Evolutionary conservation across 2,329 filamentous ascomycete species (phyloP).

Genomic region (Metarhizium album): DNA sequence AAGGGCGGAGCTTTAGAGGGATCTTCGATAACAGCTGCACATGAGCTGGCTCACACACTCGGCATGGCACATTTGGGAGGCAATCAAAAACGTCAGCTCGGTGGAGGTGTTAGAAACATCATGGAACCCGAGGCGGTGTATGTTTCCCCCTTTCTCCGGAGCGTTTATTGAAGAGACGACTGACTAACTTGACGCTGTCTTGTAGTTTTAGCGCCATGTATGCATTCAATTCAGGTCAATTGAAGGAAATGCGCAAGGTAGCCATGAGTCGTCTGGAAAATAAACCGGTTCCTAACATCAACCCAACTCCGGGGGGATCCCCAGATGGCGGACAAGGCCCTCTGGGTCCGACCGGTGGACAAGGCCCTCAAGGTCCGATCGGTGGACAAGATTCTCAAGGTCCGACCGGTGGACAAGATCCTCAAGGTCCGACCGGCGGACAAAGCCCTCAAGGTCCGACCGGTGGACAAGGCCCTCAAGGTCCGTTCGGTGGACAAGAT

Average conservation of each 20-base stretch:
- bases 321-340: background rate
- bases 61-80: background rate
- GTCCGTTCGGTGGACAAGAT: too few relatives aligned
- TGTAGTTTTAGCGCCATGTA: background rate
- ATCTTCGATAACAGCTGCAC: background rate
- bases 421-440: too few relatives aligned
- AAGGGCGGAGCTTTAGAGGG: too few relatives aligned
- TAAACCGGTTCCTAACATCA: background rate
- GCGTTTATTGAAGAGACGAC: background rate
- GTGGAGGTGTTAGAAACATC: background rate
- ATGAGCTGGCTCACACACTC: background rate
- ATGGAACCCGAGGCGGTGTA: background rate
- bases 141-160: background rate
- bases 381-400: too few relatives aligned
- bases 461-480: too few relatives aligned
- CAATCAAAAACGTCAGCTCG: background rate
- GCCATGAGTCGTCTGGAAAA: background rate
- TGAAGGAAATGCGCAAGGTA: background rate
- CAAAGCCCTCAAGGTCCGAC: too few relatives aligned
- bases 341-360: too few relatives aligned
- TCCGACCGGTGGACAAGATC: too few relatives aligned
- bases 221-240: background rate
- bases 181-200: background rate
- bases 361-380: too few relatives aligned
- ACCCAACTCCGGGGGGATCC: too few relatives aligned